Evolutionary conservation across 1,284 basidiomycete species (phyloP).

Genomic region (Malassezia furfur): DNA sequence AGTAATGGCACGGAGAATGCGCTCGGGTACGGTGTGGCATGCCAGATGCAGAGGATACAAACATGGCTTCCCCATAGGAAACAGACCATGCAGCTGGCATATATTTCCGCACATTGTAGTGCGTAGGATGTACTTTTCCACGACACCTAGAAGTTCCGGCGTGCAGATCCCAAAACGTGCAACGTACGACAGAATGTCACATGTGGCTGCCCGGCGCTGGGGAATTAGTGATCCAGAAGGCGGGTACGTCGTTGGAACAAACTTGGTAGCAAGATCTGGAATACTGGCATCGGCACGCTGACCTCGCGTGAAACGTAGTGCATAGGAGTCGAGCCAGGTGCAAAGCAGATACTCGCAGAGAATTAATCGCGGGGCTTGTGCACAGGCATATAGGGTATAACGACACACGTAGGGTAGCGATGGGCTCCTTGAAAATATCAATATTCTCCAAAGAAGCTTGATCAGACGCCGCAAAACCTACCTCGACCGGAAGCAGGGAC

Average conservation of each 20-base stretch:
- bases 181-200: slow-evolving; percentile 14
- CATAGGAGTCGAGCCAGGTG: slow-evolving; percentile 17
- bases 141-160: neutral
- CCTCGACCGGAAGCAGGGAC: neutral
- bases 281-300: neutral
- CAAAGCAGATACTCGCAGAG: slow-evolving; percentile 7
- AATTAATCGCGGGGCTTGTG: neutral
- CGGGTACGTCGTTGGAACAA: slow-evolving; percentile 8
- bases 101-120: slow-evolving; percentile 9
- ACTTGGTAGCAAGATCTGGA: neutral
- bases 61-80: neutral
- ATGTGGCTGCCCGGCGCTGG: slow-evolving; percentile 7
- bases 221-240: neutral
- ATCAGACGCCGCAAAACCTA: neutral
- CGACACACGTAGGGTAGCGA: neutral
- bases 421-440: neutral
- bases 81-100: slow-evolving; percentile 13
- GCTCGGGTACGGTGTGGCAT: slow-evolving; percentile 11
- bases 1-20: neutral
- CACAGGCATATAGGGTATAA: neutral
- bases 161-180: slow-evolving; percentile 16
- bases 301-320: slow-evolving; percentile 4
- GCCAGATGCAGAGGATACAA: slow-evolving; percentile 4
- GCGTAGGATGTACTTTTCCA: neutral
- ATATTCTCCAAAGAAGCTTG: slow-evolving; percentile 10